phyloP scores from a whole-genome alignment of 2,329 filamentous ascomycete species.

The Monilinia fructigena region DNA sequence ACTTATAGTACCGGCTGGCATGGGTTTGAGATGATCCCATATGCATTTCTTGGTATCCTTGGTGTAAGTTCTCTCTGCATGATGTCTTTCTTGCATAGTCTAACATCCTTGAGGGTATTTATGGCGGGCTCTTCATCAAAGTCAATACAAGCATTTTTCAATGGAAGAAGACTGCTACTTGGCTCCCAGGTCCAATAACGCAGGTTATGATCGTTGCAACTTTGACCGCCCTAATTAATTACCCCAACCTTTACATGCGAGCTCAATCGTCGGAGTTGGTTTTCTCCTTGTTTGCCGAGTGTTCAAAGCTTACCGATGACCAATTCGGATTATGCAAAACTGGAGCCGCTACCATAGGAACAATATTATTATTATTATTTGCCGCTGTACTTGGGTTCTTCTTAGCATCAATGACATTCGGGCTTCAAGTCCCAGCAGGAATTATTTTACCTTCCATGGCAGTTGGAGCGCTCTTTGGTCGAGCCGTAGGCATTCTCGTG shows the following conservation, averaged over 20 bases:
- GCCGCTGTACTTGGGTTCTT: constrained; percentile 82
- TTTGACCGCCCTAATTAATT: constrained; percentile 86
- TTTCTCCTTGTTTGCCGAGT: constrained; percentile 88
- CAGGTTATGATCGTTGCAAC: constrained; percentile 81
- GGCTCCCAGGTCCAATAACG: constrained; percentile 69
- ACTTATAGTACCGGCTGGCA: constrained; percentile 92
- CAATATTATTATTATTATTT: constrained; percentile 78
- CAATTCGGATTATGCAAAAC: constrained; percentile 88
- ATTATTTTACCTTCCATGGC: constrained; percentile 96
- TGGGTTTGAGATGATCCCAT: constrained; percentile 88
- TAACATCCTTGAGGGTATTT: constrained; percentile 63
- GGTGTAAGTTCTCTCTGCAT: constrained; percentile 52
- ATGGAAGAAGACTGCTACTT: constrained; percentile 68
- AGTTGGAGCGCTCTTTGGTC: constrained; percentile 86
- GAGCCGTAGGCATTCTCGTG: constrained; percentile 84
- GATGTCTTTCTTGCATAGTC: constrained; percentile 9
- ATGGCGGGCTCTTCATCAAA: constrained; percentile 92
- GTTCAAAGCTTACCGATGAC: constrained; percentile 77
- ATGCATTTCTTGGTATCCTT: constrained; percentile 78
- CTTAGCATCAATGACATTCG: constrained; percentile 85
- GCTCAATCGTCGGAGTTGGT: constrained; percentile 89
- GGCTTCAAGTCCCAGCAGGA: constrained; percentile 88
- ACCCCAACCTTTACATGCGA: constrained; percentile 94
- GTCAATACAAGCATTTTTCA: constrained; percentile 83
- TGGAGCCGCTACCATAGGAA: constrained; percentile 76